Percentiles rank a stretch among this genome's conserved stretches.
These are phyloP conservation scores for Candida palmyrensis DNA, from an alignment of 805 yeast species.

Conservation along the genomic window DNA sequence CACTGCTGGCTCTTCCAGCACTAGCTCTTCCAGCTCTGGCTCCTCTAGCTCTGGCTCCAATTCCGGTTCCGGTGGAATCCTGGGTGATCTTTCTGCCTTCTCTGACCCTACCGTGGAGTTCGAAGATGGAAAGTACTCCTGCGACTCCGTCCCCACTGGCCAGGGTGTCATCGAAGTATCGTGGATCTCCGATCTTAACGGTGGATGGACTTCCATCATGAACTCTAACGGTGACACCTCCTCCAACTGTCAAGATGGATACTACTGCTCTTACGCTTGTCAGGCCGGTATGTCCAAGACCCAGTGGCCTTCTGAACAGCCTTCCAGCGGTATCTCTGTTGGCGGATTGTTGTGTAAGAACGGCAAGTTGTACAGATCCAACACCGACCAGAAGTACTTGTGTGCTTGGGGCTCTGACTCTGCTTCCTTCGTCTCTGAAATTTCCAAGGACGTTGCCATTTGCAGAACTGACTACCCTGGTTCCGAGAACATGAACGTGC, in stretches of 20 bases:
- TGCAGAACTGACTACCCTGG: slow-evolving; percentile 99
- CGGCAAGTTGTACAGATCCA: slow-evolving; percentile 82
- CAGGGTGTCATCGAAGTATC: slow-evolving; percentile 77
- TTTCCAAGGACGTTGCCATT: slow-evolving; percentile 67
- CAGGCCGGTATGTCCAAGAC: slow-evolving; percentile 99
- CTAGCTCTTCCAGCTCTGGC: slow-evolving; percentile 7
- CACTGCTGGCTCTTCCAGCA: slow-evolving; percentile 8
- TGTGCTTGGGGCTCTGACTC: slow-evolving; percentile 83
- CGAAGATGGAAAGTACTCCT: slow-evolving; percentile 64
- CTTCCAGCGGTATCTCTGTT: slow-evolving; percentile 80
- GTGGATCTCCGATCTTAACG: slow-evolving; percentile 42
- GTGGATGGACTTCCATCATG: slow-evolving; percentile 81
- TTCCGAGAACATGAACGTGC: slow-evolving; percentile 96
- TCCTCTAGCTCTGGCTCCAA: slow-evolving; percentile 14
- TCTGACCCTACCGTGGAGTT: slow-evolving; percentile 56
- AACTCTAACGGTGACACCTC: slow-evolving; percentile 55
- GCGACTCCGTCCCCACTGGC: slow-evolving; percentile 72
- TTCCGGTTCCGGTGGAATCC: slow-evolving; percentile 29
- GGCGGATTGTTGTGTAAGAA: slow-evolving; percentile 88
- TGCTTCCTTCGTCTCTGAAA: slow-evolving; percentile 64
- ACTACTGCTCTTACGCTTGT: slow-evolving; percentile 96
- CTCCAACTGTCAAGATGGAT: slow-evolving; percentile 77
- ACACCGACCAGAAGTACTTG: slow-evolving; percentile 58
- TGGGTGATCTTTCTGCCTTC: slow-evolving; percentile 59
- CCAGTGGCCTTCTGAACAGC: slow-evolving; percentile 92